Conservation (phyloP, 2,329 filamentous ascomycete species). For the Venturia pyrina region DNA sequence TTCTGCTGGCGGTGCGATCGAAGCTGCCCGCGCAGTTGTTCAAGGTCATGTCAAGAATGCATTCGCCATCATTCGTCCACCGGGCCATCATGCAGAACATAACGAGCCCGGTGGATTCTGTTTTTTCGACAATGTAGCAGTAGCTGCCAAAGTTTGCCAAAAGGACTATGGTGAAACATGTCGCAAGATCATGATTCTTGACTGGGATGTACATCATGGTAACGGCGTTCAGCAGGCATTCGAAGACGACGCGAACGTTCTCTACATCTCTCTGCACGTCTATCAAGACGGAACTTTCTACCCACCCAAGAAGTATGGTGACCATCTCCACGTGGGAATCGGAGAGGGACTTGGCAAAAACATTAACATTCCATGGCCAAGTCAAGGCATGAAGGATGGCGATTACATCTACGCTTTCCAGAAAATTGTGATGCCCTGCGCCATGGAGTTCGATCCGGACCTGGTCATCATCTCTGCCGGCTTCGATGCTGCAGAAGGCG, state of each 20-base stretch:
- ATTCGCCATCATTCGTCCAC: slow-evolving; percentile 88
- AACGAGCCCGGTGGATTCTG: slow-evolving; percentile 88
- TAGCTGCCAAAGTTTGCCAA: slow-evolving; percentile 84
- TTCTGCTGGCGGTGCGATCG: slow-evolving; percentile 86
- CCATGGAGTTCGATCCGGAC: slow-evolving; percentile 85
- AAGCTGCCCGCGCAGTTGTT: slow-evolving; percentile 88
- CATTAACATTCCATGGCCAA: slow-evolving; percentile 60
- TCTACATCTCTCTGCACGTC: slow-evolving; percentile 93
- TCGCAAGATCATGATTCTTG: slow-evolving; percentile 82
- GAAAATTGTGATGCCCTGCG: slow-evolving; percentile 91
- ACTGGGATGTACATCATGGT: slow-evolving; percentile 74
- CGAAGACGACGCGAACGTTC: slow-evolving; percentile 84
- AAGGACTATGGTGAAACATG: slow-evolving; percentile 68
- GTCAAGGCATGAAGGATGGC: slow-evolving; percentile 77
- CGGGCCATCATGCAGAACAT: slow-evolving; percentile 88
- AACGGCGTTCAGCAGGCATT: slow-evolving; percentile 97
- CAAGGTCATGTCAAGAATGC: slow-evolving; percentile 80
- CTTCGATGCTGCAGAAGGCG: slow-evolving; percentile 90
- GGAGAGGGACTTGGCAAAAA: slow-evolving; percentile 52
- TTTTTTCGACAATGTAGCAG: slow-evolving; percentile 94
- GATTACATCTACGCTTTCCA: slow-evolving; percentile 97
- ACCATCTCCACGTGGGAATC: slow-evolving; percentile 49
- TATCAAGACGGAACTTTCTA: slow-evolving; percentile 80
- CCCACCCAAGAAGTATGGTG: slow-evolving; percentile 51
- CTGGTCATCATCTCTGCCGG: slow-evolving; percentile 91